Evolutionary conservation across 2,329 filamentous ascomycete species (phyloP).

Genomic region (Sordariomycetes sp.): DNA sequence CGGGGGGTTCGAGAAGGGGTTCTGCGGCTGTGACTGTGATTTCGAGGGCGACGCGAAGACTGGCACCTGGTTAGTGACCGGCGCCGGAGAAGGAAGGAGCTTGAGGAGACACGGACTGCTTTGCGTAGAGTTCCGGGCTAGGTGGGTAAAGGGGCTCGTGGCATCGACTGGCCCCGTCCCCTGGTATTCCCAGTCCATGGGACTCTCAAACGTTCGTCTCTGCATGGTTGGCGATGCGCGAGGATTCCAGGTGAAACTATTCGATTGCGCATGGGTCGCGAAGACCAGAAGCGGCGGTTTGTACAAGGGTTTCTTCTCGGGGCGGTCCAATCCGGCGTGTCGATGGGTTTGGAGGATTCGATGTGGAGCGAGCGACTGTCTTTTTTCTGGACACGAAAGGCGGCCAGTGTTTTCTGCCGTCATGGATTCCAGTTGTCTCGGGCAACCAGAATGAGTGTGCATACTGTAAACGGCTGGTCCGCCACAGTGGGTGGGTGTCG

Average conservation of each 20-base stretch:
- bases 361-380: not conserved
- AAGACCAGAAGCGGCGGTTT: not conserved
- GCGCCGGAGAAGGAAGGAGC: not conserved
- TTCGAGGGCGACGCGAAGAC: conserved; percentile 3
- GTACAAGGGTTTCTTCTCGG: too few relatives aligned
- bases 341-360: too few relatives aligned
- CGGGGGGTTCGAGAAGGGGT: not conserved
- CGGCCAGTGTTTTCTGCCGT: not conserved
- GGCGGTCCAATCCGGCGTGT: too few relatives aligned
- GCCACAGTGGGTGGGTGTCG: too few relatives aligned
- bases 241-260: not conserved
- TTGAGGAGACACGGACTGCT: conserved; percentile 22
- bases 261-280: not conserved
- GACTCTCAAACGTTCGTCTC: conserved; percentile 42
- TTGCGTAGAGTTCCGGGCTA: conserved; percentile 24
- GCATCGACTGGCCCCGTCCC: conserved; percentile 42
- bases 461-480: too few relatives aligned
- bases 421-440: conserved; percentile 9
- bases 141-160: conserved; percentile 47
- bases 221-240: conserved; percentile 23
- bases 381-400: not conserved
- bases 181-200: conserved; percentile 57
- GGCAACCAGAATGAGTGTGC: conserved; percentile 16
- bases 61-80: not conserved
- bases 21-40: not conserved